phyloP scores from a whole-genome alignment of 75 land plant genomes.

The Pinus taeda region DNA sequence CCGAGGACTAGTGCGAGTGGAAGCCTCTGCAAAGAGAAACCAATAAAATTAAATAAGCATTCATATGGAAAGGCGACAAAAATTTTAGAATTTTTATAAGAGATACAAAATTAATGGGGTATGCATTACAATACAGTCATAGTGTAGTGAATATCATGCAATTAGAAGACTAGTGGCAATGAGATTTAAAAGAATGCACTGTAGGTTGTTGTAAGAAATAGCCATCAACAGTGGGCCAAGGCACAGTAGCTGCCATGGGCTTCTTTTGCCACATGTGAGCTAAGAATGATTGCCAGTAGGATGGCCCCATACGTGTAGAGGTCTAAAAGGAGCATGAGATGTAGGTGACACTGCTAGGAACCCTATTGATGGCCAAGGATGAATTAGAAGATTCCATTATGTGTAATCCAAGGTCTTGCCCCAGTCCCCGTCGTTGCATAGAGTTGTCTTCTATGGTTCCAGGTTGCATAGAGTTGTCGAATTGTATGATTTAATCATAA shows the following conservation, averaged over 20 bases:
- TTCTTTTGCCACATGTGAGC: conserved; percentile 78
- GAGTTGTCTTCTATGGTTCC: conserved; percentile 62
- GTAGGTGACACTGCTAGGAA: conserved; percentile 43
- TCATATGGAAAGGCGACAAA: not conserved
- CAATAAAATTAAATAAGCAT: not conserved
- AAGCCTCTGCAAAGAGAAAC: conserved; percentile 38
- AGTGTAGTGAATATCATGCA: not conserved
- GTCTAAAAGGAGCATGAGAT: conserved; percentile 32
- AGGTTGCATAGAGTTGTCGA: conserved; percentile 48
- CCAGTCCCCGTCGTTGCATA: conserved; percentile 25
- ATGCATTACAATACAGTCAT: not conserved
- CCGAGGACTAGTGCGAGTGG: conserved; percentile 42
- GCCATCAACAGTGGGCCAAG: conserved; percentile 50
- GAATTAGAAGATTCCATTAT: conserved; percentile 33
- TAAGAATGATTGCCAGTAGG: conserved; percentile 63
- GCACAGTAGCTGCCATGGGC: conserved; percentile 20
- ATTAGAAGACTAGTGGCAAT: not conserved
- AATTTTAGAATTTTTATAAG: not conserved
- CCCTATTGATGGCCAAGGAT: conserved; percentile 55
- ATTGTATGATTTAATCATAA: not conserved
- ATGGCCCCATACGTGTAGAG: conserved; percentile 91
- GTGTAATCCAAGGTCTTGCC: conserved; percentile 21
- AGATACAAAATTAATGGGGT: not conserved
- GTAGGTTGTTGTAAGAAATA: conserved; percentile 58
- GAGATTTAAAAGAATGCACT: conserved; percentile 9